A percentile compares a stretch with the other conserved stretches of the same genome.
Evolutionary conservation across 495 filamentous ascomycete species (phyloP).

Genomic region (Hyaloscypha hepaticicola): DNA sequence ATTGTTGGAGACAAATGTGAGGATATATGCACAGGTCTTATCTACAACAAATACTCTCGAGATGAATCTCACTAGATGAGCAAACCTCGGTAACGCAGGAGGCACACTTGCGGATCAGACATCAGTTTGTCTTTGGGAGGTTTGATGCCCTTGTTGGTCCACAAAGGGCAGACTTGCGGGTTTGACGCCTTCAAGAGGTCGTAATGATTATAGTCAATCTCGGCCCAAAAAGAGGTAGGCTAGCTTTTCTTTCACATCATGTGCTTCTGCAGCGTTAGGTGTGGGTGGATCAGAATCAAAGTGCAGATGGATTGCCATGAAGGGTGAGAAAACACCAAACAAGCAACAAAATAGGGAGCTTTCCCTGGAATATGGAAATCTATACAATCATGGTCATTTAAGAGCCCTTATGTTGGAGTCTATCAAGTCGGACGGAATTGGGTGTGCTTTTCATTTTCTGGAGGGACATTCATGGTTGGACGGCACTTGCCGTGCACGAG

Average conservation of each 20-base stretch:
- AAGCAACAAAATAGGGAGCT: background rate
- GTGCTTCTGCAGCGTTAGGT: background rate
- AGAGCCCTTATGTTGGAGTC: background rate
- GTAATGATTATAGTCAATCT: background rate
- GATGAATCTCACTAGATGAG: background rate
- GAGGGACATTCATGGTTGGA: background rate
- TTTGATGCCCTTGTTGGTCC: background rate
- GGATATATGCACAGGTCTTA: background rate
- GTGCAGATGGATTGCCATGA: background rate
- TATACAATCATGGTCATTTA: background rate
- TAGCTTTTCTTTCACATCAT: background rate
- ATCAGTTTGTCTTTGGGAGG: background rate
- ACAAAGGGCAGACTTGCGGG: background rate
- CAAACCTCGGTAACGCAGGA: background rate
- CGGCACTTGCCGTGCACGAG: conserved; percentile 23
- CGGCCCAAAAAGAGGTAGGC: background rate
- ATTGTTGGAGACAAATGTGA: background rate
- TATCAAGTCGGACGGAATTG: background rate
- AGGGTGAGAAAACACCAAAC: background rate
- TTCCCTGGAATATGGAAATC: background rate
- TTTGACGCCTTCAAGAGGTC: background rate
- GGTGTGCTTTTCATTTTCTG: background rate
- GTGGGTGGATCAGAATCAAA: too few species aligned
- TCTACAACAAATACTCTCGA: background rate
- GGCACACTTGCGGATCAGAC: background rate